Base-by-base conservation (phyloP, 2,329 filamentous ascomycete species). In the Camillea tinctor region DNA sequence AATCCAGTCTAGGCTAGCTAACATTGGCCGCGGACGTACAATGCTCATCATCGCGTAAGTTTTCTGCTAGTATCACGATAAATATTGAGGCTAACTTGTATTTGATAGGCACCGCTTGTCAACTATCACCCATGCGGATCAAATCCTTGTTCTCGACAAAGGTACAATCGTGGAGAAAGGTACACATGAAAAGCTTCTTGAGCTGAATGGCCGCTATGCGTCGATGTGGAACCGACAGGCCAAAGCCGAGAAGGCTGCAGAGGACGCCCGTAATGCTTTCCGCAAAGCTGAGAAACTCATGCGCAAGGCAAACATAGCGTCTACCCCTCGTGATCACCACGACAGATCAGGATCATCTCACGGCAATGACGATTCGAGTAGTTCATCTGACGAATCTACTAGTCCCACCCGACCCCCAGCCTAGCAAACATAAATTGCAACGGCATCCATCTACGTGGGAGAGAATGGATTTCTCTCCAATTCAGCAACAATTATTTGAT, bases 211-310 rank as follows among this genome's bases (percentile, higher is more conserved):
- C 13, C 86, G 88, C 61, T 97, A 97, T 71, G 84, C 86, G 11
- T 88, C 88, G 61, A 93, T 97, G 87, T 97, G 93, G 93, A 87
- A 88, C 64, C 94, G 93, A 76, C 93, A 97, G 74, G 93, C 91
- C 64, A 84, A 89, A 61, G 90, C 91, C 1, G 89, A 93, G 72
- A 84, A 84, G 64, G 90, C 89, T 5, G 85, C 85, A 2, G 82
- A 85, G 58, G 82, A 87, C 70, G 86, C 85, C 36, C 75, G 77
- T 30, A 71, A 75, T 54, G 78, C 78, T 6, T 79, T 59, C 55
- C 68, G 67, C 50, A 78, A 77, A 58, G 77, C 77, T 15, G 74
- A 77, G 62, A 79, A 78, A 68, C 73, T 80, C 7, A 65, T 84
- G 65, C 78, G 79, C 56, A 78, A 81, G 62, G 82, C 82, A 11